A percentile compares a stretch with the other conserved stretches of the same genome.
phyloP scores from a whole-genome alignment of 73 alveolate genomes.

The Tetrahymena borealis region DNA sequence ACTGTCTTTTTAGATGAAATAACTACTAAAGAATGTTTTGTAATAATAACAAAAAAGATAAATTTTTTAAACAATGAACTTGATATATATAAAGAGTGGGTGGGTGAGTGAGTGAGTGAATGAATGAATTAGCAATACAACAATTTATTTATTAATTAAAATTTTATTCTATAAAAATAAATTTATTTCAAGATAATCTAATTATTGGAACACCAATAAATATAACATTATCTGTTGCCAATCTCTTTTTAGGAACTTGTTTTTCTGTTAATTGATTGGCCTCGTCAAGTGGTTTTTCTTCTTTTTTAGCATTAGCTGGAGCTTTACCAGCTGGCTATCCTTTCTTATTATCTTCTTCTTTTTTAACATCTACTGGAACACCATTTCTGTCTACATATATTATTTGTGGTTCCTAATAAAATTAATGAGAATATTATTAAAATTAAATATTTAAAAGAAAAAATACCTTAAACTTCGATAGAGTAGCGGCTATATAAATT shows the following conservation, averaged over 20 bases:
- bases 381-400: constrained; percentile 29
- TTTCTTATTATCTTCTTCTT: constrained; percentile 4
- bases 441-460: neutral
- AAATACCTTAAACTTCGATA: constrained; percentile 14
- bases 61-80: too few species aligned
- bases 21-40: too few species aligned
- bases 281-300: neutral
- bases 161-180: neutral
- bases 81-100: too few species aligned
- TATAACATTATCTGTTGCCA: constrained; percentile 31
- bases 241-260: constrained; percentile 8
- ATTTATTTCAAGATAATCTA: constrained; percentile 30
- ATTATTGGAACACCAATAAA: constrained; percentile 39
- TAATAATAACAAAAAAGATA: too few species aligned
- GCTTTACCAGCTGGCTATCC: constrained; percentile 24
- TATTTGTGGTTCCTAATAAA: constrained; percentile 8
- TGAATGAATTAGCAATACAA: too few species aligned
- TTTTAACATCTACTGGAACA: neutral
- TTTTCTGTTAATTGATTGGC: constrained; percentile 16
- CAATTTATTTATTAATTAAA: neutral
- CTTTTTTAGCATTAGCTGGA: constrained; percentile 24
- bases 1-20: too few species aligned
- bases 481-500: constrained; percentile 13
- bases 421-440: neutral
- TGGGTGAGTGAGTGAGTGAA: too few species aligned